Evolutionary conservation across 1,284 basidiomycete species (phyloP).

Genomic region (Phenoliferia sp.): DNA sequence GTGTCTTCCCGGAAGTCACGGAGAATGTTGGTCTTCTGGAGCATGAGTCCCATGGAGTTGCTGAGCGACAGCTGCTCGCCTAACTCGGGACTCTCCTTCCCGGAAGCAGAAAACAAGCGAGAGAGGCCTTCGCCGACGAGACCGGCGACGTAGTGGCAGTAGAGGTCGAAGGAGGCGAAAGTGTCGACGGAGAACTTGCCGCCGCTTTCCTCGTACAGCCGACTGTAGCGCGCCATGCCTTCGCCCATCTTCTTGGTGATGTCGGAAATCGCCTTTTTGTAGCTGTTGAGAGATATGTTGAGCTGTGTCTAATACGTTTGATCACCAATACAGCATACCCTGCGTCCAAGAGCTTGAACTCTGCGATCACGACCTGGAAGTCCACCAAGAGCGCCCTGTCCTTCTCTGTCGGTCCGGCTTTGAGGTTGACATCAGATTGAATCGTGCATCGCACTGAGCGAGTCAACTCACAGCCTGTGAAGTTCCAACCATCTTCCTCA

Average conservation of each 20-base stretch:
- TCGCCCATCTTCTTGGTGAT: constrained; percentile 79
- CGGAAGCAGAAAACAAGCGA: constrained; percentile 79
- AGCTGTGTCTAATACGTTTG: neutral
- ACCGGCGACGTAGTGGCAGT: constrained; percentile 98
- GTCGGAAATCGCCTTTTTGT: constrained; percentile 75
- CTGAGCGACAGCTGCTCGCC: constrained; percentile 77
- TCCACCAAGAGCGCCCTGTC: constrained; percentile 82
- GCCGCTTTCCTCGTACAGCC: constrained; percentile 58
- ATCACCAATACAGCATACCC: constrained; percentile 50
- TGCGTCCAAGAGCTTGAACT: constrained; percentile 65
- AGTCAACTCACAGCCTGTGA: constrained; percentile 54
- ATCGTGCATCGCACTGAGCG: neutral
- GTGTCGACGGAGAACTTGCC: constrained; percentile 57
- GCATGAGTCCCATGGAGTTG: constrained; percentile 92
- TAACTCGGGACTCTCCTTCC: constrained; percentile 74
- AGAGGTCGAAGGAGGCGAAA: constrained; percentile 84
- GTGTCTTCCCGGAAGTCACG: constrained; percentile 93
- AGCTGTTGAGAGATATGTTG: constrained; percentile 48
- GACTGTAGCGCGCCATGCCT: constrained; percentile 94
- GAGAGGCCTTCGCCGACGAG: constrained; percentile 96
- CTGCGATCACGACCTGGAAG: constrained; percentile 77
- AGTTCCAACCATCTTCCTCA: constrained; percentile 81
- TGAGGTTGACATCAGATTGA: neutral
- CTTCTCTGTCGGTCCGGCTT: constrained; percentile 75
- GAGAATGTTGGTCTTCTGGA: constrained; percentile 98